A percentile compares a stretch with the other conserved stretches of the same genome.
Evolutionary conservation across 2,329 filamentous ascomycete genomes (phyloP).

Genomic region (Aquanectria penicillioides): DNA sequence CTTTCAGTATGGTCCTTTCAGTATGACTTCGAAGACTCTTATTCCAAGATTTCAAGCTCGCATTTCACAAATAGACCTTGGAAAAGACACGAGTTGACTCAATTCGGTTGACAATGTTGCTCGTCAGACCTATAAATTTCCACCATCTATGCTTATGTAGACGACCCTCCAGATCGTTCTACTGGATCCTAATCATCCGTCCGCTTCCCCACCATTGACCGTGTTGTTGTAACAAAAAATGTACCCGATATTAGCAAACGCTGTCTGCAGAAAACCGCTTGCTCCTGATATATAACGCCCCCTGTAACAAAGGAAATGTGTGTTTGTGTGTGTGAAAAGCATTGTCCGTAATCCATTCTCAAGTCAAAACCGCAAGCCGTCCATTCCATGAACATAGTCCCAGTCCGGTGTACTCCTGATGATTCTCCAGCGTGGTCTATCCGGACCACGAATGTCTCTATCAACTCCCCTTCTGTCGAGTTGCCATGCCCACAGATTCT

Average conservation of each 20-base stretch:
- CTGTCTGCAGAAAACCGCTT: conserved; percentile 15
- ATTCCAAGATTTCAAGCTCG: neutral
- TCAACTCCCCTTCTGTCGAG: conserved; percentile 1
- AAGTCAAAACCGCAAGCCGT: conserved; percentile 13
- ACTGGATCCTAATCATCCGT: conserved; percentile 19
- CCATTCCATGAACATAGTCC: conserved; percentile 4
- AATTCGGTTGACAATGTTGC: neutral
- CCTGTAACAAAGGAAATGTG: conserved; percentile 14
- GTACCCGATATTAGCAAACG: conserved; percentile 20
- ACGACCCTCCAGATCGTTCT: conserved; percentile 23
- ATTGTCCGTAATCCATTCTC: conserved; percentile 15
- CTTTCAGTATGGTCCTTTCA: neutral
- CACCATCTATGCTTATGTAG: conserved; percentile 1
- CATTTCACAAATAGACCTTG: neutral
- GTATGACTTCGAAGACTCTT: no score
- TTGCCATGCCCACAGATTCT: neutral
- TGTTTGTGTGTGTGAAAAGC: no score
- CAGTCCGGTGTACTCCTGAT: conserved; percentile 6
- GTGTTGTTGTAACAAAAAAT: conserved; percentile 3
- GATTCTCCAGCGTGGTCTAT: neutral
- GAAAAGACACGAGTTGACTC: no score
- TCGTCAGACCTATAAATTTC: conserved; percentile 5
- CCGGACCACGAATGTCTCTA: neutral
- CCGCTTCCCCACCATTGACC: neutral
- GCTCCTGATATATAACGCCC: conserved; percentile 9